Evolutionary conservation across 2,329 filamentous ascomycete genomes (phyloP).

Genomic region (Stemphylium beticola): DNA sequence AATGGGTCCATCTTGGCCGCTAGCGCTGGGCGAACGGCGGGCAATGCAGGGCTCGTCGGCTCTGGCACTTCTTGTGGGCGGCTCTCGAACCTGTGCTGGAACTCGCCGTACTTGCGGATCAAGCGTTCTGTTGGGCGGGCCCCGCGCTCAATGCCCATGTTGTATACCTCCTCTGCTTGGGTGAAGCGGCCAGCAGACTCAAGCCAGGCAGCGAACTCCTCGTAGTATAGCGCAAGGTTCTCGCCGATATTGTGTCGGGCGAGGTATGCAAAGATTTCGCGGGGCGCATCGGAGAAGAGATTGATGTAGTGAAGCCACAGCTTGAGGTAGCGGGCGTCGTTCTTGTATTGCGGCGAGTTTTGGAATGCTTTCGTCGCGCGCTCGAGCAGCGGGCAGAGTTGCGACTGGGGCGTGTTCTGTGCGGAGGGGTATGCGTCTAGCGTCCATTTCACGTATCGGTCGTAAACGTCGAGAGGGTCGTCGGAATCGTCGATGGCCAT

Average conservation of each 20-base stretch:
- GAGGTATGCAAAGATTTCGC: conserved; percentile 90
- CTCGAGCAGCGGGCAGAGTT: conserved; percentile 86
- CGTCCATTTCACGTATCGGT: conserved; percentile 97
- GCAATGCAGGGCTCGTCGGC: conserved; percentile 86
- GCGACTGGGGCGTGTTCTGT: conserved; percentile 89
- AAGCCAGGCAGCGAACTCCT: conserved; percentile 94
- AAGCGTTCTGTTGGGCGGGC: conserved; percentile 82
- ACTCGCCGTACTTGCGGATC: conserved; percentile 89
- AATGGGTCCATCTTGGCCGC: conserved; percentile 89
- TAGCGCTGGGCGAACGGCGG: conserved; percentile 79
- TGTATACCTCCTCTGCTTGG: conserved; percentile 94
- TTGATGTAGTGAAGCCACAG: conserved; percentile 94
- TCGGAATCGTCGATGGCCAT: conserved; percentile 82
- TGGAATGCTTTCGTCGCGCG: conserved; percentile 91
- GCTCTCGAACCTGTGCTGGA: conserved; percentile 78
- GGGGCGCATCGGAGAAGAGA: conserved; percentile 89
- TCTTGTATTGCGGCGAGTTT: conserved; percentile 85
- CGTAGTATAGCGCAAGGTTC: conserved; percentile 87
- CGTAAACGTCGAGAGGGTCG: conserved; percentile 93
- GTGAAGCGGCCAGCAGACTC: conserved; percentile 82
- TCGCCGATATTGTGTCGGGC: conserved; percentile 89
- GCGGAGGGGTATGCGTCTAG: conserved; percentile 93
- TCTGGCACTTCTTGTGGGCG: conserved; percentile 66
- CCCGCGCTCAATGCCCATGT: conserved; percentile 85
- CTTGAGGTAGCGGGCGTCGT: conserved; percentile 91